Evolutionary conservation across 2,329 filamentous ascomycete genomes (phyloP), one percentile per base, ranked within the genome.

Genomic region (Sporothrix dimorphospora): DNA sequence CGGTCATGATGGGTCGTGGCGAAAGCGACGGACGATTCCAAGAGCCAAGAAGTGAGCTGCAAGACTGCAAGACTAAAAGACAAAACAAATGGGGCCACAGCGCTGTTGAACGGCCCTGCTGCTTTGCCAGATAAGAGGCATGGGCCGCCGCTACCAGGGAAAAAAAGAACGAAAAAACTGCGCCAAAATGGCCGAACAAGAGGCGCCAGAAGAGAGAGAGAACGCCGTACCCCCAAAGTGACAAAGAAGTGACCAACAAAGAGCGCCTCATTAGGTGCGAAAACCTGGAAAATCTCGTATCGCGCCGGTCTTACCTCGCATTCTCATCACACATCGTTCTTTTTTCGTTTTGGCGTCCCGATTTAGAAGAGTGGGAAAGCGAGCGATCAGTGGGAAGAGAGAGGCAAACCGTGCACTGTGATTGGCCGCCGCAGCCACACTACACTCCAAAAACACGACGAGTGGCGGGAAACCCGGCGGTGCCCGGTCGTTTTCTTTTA

Each of bases 141-240:
- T 40, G 47, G n/a, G n/a, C 65, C 63, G 63, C 63, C 63, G 63
- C 63, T 66, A 66, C 59, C n/a, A 42, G 34, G n/a, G 55, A 9
- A 40, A 34, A 42, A 42, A 61, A 61, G 8, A 61, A 30, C 16
- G 38, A 53, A 53, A 53, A 24, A 21, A 30, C 12, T 27, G 24
- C 3, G 53, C n/a, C n/a, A 57, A 57, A 30, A 57, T 3, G 16
- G 16, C 11, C 14, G n/a, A 14, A 45, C 2, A 14, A 19, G 21
- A 67, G 9, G 4, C 42, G 19, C 34, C 34, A 38, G 24, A 34
- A 34, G 6, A 34, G 24, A 8, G 53, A 27, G 24, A 57, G 24
- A 34, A 4, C 14, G 27, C 53, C 21, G n/a, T 40, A 40, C 38
- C 38, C 38, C 38, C 40, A 16, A 53, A 21, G 47, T 38, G 30